Evolutionary conservation across 2,329 filamentous ascomycete species (phyloP).

Genomic region (Botrytis medusae): DNA sequence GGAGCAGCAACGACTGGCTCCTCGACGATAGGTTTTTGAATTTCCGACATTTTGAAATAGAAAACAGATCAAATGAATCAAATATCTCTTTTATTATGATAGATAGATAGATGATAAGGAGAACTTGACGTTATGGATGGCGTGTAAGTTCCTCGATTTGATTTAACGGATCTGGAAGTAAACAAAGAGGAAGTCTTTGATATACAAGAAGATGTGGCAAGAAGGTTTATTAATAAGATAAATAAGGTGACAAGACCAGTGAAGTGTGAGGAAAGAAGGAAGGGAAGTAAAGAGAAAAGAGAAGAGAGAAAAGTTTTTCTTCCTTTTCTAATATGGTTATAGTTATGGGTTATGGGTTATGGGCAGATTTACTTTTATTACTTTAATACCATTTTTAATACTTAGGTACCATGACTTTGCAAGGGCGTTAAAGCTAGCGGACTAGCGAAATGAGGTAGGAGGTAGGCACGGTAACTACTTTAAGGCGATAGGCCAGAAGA

Average conservation of each 20-base stretch:
- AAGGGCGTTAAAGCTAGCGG: constrained; percentile 23
- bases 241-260: not conserved
- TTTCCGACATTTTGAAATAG: constrained; percentile 54
- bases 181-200: constrained; percentile 15
- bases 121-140: constrained; percentile 28
- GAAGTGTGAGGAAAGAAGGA: not conserved
- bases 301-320: constrained; percentile 22
- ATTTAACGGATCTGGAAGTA: not conserved
- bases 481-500: not conserved
- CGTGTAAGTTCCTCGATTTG: constrained; percentile 27
- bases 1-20: constrained; percentile 41
- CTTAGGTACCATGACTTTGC: constrained; percentile 20
- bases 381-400: constrained; percentile 6
- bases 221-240: constrained; percentile 10
- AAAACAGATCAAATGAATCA: constrained; percentile 29
- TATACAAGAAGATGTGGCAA: constrained; percentile 8
- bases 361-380: constrained; percentile 20
- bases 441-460: constrained; percentile 22
- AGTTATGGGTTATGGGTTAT: not conserved
- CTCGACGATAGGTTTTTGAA: constrained; percentile 65
- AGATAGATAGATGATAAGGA: constrained; percentile 31
- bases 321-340: not conserved
- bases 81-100: constrained; percentile 16
- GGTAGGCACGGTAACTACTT: constrained; percentile 15
- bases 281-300: not conserved